Percentiles rank a stretch among this genome's conserved stretches.
Conservation (phyloP, 805 yeast genomes). For the Wickerhamomyces alni region DNA sequence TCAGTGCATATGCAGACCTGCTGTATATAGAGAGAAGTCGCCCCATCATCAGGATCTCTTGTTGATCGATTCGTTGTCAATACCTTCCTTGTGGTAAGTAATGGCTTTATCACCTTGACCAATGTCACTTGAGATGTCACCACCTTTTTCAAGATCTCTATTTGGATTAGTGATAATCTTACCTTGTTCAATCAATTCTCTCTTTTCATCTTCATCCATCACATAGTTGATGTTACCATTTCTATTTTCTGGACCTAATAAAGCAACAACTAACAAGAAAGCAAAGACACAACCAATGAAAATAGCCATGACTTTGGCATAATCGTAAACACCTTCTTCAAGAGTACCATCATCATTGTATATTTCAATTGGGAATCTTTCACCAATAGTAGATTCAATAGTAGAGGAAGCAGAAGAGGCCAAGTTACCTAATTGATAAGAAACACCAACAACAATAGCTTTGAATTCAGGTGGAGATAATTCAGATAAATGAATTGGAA, state of each 20-base stretch:
- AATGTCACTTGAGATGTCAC: conserved; percentile 3
- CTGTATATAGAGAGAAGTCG: too few species aligned
- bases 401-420: conserved; percentile 64
- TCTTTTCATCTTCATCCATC: conserved; percentile 18
- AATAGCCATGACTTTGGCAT: conserved; percentile 59
- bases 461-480: conserved; percentile 58
- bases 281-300: conserved; percentile 60
- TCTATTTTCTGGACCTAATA: conserved; percentile 58
- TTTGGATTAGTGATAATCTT: conserved; percentile 16
- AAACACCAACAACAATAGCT: conserved; percentile 55
- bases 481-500: conserved; percentile 57
- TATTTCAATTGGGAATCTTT: conserved; percentile 34
- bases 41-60: too few species aligned
- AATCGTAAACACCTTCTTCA: conserved; percentile 34
- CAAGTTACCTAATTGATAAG: conserved; percentile 66
- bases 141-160: conserved; percentile 8
- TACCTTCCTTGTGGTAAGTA: conserved; percentile 1
- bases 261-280: conserved; percentile 40
- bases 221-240: conserved; percentile 23
- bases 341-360: neutral
- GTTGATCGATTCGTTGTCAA: neutral
- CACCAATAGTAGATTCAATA: conserved; percentile 61
- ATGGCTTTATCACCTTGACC: neutral
- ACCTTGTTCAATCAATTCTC: conserved; percentile 19
- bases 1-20: too few species aligned